These are phyloP conservation scores for Saccharomycopsis hybrid DNA, from an alignment of 1,139 yeast genomes.

Conservation along the genomic window DNA sequence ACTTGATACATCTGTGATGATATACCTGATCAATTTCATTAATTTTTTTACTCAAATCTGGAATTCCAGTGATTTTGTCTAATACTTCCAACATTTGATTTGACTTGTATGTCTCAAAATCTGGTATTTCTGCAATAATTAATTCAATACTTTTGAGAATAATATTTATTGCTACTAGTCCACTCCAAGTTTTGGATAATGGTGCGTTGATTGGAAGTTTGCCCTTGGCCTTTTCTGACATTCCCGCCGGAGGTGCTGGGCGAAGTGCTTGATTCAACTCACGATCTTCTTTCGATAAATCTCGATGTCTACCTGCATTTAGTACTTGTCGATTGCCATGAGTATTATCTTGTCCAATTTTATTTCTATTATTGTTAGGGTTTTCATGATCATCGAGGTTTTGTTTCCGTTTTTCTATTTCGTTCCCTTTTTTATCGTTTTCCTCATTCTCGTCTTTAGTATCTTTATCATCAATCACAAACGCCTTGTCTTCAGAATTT, in stretches of 20 bases:
- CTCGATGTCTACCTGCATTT: no score
- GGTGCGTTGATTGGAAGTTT: constrained; percentile 49
- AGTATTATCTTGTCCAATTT: constrained; percentile 10
- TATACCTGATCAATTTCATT: constrained; percentile 9
- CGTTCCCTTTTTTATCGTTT: no score
- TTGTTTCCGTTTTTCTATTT: background rate
- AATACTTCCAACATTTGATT: constrained; percentile 7
- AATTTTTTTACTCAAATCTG: constrained; percentile 24
- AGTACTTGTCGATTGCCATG: background rate
- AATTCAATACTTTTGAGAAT: constrained; percentile 42
- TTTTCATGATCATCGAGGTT: constrained; percentile 23
- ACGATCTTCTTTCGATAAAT: constrained; percentile 15
- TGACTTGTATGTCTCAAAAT: constrained; percentile 9
- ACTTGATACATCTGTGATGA: constrained; percentile 24
- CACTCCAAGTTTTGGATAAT: constrained; percentile 53
- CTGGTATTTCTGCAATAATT: constrained; percentile 25
- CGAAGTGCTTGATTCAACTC: constrained; percentile 25
- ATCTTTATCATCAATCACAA: background rate
- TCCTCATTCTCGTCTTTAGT: constrained; percentile 3
- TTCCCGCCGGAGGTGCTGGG: constrained; percentile 47
- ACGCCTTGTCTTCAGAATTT: constrained; percentile 7
- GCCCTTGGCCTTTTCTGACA: constrained; percentile 54
- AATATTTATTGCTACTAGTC: constrained; percentile 43
- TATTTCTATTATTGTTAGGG: constrained; percentile 25
- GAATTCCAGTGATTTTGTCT: constrained; percentile 21